These are phyloP conservation scores for Filobasidium wieringae DNA, from an alignment of 768 basidiomycete species.

Conservation along the genomic window DNA sequence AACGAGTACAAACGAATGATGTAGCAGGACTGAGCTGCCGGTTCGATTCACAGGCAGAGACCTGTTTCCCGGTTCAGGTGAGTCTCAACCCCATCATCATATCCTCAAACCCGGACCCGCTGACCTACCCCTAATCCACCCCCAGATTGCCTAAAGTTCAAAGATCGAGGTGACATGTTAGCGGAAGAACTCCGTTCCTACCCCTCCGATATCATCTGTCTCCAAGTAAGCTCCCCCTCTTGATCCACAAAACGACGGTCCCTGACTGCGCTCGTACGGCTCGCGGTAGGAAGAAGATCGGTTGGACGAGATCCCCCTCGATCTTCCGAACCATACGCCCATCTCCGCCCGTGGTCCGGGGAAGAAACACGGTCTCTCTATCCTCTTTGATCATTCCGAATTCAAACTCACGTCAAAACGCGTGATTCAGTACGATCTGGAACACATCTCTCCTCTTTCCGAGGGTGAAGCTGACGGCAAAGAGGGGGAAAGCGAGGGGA, in stretches of 20 bases:
- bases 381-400: constrained; percentile 53
- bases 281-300: constrained; percentile 68
- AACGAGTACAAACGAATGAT: not conserved
- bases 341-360: constrained; percentile 57
- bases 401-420: constrained; percentile 46
- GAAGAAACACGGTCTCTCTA: constrained; percentile 78
- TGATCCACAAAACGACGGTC: not conserved
- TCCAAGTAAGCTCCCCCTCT: constrained; percentile 51
- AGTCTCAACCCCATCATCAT: not conserved
- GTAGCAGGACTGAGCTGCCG: not conserved
- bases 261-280: not conserved
- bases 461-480: constrained; percentile 43
- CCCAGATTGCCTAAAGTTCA: constrained; percentile 60
- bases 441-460: constrained; percentile 51
- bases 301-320: constrained; percentile 58
- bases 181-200: constrained; percentile 61
- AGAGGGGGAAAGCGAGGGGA: constrained; percentile 43
- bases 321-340: constrained; percentile 53
- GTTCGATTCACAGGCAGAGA: constrained; percentile 23
- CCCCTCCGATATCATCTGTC: constrained; percentile 61
- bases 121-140: not conserved
- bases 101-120: not conserved
- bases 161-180: constrained; percentile 62
- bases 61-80: constrained; percentile 32
- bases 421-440: constrained; percentile 57